Evolutionary conservation across 2,329 filamentous ascomycete species (phyloP).

Genomic region (Penicillium janthinellum): DNA sequence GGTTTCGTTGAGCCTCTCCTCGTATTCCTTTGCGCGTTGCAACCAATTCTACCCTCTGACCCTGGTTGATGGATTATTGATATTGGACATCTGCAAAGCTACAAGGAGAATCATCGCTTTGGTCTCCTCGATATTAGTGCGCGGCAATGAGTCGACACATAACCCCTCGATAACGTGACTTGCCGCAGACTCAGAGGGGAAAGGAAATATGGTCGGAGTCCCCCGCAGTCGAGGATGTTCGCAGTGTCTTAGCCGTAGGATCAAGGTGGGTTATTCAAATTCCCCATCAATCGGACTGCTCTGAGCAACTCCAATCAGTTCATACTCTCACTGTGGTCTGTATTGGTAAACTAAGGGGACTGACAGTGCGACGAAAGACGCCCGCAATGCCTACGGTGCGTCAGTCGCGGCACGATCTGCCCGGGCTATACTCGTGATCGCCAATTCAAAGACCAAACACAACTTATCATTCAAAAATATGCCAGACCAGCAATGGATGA

Average conservation of each 20-base stretch:
- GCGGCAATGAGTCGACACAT: not conserved
- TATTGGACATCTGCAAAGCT: not conserved
- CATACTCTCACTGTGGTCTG: not conserved
- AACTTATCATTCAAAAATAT: not conserved
- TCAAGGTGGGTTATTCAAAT: constrained; percentile 11
- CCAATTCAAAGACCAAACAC: constrained; percentile 1
- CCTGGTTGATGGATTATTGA: not conserved
- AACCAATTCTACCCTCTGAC: no score
- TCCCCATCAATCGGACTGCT: not conserved
- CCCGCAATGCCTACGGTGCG: not conserved
- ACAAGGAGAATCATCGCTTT: not conserved
- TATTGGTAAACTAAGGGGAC: not conserved
- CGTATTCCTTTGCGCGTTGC: no score
- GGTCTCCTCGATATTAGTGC: not conserved
- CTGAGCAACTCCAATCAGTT: not conserved
- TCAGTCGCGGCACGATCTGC: not conserved
- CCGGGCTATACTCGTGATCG: not conserved
- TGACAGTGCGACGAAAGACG: not conserved
- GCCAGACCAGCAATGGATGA: constrained; percentile 7
- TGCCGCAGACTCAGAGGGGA: not conserved
- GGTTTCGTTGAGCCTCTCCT: no score
- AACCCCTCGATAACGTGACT: not conserved
- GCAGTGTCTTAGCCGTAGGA: constrained; percentile 10
- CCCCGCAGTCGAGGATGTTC: constrained; percentile 12
- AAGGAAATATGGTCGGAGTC: constrained; percentile 10